phyloP scores from a whole-genome alignment of 2,329 filamentous ascomycete genomes.

The Sclerotinia spermophila region DNA sequence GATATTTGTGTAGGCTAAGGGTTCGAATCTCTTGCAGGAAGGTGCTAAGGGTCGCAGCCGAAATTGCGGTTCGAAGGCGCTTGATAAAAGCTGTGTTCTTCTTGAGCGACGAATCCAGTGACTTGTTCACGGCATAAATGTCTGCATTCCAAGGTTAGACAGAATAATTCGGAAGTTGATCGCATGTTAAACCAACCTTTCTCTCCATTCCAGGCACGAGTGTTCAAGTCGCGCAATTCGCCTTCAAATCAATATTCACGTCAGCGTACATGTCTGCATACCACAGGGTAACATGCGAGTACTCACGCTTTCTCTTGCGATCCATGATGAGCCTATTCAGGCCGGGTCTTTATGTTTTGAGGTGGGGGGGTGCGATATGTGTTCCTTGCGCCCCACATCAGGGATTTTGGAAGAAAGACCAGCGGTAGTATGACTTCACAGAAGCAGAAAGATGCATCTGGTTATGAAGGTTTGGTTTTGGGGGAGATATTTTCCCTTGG shows the following conservation, averaged over 20 bases:
- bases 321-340: conserved; percentile 48
- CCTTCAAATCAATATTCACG: conserved; percentile 48
- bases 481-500: neutral
- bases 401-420: conserved; percentile 36
- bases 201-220: conserved; percentile 83
- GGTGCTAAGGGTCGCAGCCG: conserved; percentile 70
- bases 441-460: conserved; percentile 39
- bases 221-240: conserved; percentile 86
- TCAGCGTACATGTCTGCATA: conserved; percentile 25
- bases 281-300: neutral
- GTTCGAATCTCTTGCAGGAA: conserved; percentile 89
- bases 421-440: conserved; percentile 33
- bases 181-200: conserved; percentile 56
- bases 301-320: conserved; percentile 61
- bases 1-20: conserved; percentile 90
- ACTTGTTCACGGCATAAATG: conserved; percentile 56
- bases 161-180: neutral
- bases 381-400: conserved; percentile 38
- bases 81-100: conserved; percentile 99
- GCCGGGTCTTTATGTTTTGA: conserved; percentile 24
- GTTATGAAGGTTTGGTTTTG: conserved; percentile 23
- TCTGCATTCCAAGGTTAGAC: conserved; percentile 25
- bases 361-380: conserved; percentile 28
- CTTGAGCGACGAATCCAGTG: conserved; percentile 91
- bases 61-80: conserved; percentile 85